Conservation (phyloP, 306 rosid genomes). For the Pachyrhizus erosus region DNA sequence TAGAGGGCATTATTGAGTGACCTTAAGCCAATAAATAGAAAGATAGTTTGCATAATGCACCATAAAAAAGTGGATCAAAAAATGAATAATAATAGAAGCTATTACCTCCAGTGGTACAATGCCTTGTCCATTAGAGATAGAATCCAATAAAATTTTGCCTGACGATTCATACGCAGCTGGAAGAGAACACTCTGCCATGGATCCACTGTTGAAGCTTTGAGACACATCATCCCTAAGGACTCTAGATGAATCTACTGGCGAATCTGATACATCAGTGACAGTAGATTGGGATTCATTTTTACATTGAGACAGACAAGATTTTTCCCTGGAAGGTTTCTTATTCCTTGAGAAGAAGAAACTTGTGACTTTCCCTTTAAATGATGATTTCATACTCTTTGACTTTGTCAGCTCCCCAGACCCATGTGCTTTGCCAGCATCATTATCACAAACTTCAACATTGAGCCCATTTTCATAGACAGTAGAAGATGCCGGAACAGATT, state of each 20-base stretch:
- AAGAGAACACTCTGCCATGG: conserved; percentile 61
- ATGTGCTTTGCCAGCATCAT: conserved; percentile 49
- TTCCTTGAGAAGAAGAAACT: conserved; percentile 88
- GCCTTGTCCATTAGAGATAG: conserved; percentile 56
- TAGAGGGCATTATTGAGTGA: not conserved
- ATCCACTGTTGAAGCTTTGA: conserved; percentile 55
- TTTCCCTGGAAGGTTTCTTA: conserved; percentile 76
- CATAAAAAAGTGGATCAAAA: not conserved
- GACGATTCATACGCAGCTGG: conserved; percentile 55
- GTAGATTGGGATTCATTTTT: conserved; percentile 52
- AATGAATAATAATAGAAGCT: conserved; percentile 24
- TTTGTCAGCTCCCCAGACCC: conserved; percentile 62
- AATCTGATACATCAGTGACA: conserved; percentile 49
- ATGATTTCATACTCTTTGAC: conserved; percentile 81
- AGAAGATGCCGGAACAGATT: conserved; percentile 85
- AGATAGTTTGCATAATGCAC: conserved; percentile 29
- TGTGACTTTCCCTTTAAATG: conserved; percentile 92
- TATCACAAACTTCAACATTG: conserved; percentile 59
- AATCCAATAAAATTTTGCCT: conserved; percentile 52
- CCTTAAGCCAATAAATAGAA: conserved; percentile 28
- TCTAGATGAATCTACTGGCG: conserved; percentile 52
- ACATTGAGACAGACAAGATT: conserved; percentile 54
- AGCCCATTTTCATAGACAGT: conserved; percentile 56
- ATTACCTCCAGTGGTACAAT: conserved; percentile 69
- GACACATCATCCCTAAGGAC: conserved; percentile 59